These are phyloP conservation scores for Ricinus communis DNA, from an alignment of 345 rosid genomes.

Conservation along the genomic window DNA sequence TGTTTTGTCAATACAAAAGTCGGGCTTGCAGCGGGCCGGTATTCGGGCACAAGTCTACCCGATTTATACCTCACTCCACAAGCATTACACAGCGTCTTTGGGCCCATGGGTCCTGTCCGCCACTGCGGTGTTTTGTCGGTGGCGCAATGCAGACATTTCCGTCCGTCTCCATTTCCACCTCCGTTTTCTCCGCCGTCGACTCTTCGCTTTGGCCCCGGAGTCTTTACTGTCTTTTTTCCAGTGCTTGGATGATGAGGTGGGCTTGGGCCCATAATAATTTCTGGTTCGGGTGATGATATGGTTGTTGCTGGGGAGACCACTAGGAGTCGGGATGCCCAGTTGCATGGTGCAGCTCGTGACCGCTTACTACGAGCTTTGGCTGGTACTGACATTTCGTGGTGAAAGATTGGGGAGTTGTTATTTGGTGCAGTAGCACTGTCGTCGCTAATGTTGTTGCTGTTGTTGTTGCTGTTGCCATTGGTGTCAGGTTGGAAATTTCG, in stretches of 20 bases:
- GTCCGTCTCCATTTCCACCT: conserved; percentile 31
- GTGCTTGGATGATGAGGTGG: conserved; percentile 13
- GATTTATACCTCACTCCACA: conserved; percentile 84
- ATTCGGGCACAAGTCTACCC: conserved; percentile 72
- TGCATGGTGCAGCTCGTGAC: conserved; percentile 73
- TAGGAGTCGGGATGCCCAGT: conserved; percentile 83
- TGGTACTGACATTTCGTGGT: conserved; percentile 70
- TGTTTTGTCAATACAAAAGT: conserved; percentile 66
- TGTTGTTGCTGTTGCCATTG: conserved; percentile 1
- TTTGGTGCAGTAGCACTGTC: not conserved
- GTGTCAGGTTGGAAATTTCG: conserved; percentile 30
- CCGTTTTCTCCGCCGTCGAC: conserved; percentile 23
- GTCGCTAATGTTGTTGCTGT: not conserved
- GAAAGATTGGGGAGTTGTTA: conserved; percentile 40
- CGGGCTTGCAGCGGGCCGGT: conserved; percentile 80
- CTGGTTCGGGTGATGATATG: conserved; percentile 39
- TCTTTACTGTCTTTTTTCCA: conserved; percentile 37
- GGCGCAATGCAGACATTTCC: conserved; percentile 69
- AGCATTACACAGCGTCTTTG: conserved; percentile 86
- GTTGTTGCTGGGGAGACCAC: conserved; percentile 43
- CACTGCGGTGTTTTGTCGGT: conserved; percentile 86
- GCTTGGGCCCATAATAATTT: not conserved
- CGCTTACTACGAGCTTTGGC: conserved; percentile 97
- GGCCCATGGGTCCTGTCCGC: conserved; percentile 85
- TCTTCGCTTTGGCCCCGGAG: conserved; percentile 42